Conservation (phyloP, 2,329 filamentous ascomycete species). For the Pyricularia sp. region DNA sequence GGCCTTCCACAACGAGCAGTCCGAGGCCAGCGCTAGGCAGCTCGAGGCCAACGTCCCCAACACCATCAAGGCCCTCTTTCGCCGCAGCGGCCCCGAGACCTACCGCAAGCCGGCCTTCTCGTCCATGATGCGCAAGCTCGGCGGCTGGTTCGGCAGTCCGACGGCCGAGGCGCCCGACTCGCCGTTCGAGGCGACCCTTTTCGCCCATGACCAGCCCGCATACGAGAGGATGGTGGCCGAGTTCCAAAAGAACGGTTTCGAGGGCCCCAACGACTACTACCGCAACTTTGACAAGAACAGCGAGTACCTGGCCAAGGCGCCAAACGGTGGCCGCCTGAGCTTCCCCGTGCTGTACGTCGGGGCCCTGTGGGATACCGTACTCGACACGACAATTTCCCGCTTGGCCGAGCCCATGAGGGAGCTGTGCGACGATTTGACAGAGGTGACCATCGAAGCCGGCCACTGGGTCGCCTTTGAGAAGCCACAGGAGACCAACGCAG, state of each 20-base stretch:
- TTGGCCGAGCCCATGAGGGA: not conserved
- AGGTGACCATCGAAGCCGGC: not conserved
- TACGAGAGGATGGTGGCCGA: not conserved
- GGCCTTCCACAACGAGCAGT: not conserved
- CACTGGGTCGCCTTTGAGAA: not conserved
- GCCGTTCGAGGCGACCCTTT: not conserved
- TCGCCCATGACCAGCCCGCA: not conserved
- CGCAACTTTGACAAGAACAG: not conserved
- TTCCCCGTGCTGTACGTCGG: not conserved
- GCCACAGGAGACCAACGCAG: not conserved
- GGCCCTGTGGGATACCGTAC: not conserved
- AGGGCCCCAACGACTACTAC: not conserved
- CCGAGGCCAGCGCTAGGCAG: not conserved
- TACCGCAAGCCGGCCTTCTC: not conserved
- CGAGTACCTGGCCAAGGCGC: not conserved
- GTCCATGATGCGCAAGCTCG: not conserved
- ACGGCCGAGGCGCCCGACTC: not conserved
- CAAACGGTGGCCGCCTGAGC: not conserved
- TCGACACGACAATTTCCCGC: not conserved
- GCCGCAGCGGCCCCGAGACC: not conserved
- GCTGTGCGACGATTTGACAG: not conserved
- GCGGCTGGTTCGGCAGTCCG: not conserved
- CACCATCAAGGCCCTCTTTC: not conserved
- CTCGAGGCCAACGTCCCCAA: not conserved
- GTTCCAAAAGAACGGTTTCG: not conserved